Evolutionary conservation across 225 moss, liverwort and hornwort genomes (phyloP).

Genomic region (Polytrichum formosum): DNA sequence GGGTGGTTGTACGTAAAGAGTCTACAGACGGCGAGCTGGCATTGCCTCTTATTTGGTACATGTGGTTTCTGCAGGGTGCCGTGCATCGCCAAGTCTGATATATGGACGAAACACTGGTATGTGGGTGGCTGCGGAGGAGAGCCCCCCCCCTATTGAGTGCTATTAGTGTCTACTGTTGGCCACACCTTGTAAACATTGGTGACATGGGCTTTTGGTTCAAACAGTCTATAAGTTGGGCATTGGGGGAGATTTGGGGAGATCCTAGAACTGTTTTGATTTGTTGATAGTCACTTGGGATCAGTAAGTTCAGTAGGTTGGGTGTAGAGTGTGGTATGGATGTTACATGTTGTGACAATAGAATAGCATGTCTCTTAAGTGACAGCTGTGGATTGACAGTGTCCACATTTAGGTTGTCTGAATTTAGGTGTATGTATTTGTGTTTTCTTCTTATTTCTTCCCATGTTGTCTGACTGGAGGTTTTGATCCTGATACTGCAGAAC

Average conservation of each 20-base stretch:
- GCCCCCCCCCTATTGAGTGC: slow-evolving; percentile 60
- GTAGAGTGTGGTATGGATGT: too few relatives aligned
- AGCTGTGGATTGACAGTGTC: too few relatives aligned
- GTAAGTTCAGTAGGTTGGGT: too few relatives aligned
- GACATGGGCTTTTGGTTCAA: slow-evolving; percentile 12
- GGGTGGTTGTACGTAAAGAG: slow-evolving; percentile 91
- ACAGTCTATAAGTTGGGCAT: too few relatives aligned
- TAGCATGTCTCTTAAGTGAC: too few relatives aligned
- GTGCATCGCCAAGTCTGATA: slow-evolving; percentile 90
- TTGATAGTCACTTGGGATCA: slow-evolving; percentile 4
- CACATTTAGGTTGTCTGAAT: too few relatives aligned
- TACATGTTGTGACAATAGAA: too few relatives aligned
- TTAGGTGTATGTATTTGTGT: slow-evolving; percentile 2
- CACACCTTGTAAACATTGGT: slow-evolving; percentile 25
- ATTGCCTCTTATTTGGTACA: slow-evolving; percentile 99
- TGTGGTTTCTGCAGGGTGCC: slow-evolving; percentile 99
- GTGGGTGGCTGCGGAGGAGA: slow-evolving; percentile 97
- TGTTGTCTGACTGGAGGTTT: slow-evolving; percentile 90
- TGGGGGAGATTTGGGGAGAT: too few relatives aligned
- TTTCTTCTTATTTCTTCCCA: slow-evolving; percentile 19
- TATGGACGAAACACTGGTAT: slow-evolving; percentile 96
- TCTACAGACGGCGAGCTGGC: slow-evolving; percentile 91
- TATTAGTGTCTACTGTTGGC: slow-evolving; percentile 44
- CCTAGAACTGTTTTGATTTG: background rate
- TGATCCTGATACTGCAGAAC: slow-evolving; percentile 89